A percentile compares a stretch with the other conserved stretches of the same genome.
Evolutionary conservation across 768 basidiomycete genomes (phyloP).

Genomic region (Cystobasidiopsis lactophilus): DNA sequence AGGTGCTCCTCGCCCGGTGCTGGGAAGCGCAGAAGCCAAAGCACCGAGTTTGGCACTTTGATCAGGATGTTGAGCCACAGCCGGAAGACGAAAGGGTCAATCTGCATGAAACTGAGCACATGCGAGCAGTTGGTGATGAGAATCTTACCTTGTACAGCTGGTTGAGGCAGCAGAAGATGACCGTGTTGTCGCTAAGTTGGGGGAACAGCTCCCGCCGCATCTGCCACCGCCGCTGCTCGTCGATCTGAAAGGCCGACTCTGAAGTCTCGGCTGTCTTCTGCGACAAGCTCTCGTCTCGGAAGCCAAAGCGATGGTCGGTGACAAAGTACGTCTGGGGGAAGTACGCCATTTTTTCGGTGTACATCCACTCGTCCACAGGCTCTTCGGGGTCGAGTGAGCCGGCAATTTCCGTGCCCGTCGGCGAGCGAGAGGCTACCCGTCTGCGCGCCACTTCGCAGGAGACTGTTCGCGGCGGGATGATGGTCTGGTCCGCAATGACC

Average conservation of each 20-base stretch:
- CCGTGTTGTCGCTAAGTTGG: conserved; percentile 27
- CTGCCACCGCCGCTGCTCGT: conserved; percentile 26
- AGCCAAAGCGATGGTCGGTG: conserved; percentile 34
- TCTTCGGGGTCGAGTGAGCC: conserved; percentile 30
- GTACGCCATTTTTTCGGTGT: conserved; percentile 21
- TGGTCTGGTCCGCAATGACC: conserved; percentile 27
- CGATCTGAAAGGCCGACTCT: conserved; percentile 26
- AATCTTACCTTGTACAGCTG: conserved; percentile 32
- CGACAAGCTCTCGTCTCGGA: conserved; percentile 20
- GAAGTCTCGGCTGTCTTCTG: conserved; percentile 6
- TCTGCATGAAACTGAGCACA: neutral
- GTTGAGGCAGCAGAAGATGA: conserved; percentile 37
- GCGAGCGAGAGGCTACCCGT: conserved; percentile 8
- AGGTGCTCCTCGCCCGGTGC: conserved; percentile 32
- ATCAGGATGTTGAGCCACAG: conserved; percentile 33
- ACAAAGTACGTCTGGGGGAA: conserved; percentile 26
- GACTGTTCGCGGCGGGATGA: conserved; percentile 25
- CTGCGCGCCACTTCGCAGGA: conserved; percentile 10
- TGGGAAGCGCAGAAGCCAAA: conserved; percentile 37
- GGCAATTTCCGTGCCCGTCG: neutral
- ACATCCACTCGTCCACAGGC: conserved; percentile 27
- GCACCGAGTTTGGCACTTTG: conserved; percentile 30
- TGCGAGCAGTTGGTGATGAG: conserved; percentile 16
- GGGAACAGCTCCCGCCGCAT: conserved; percentile 30
- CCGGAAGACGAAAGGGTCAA: conserved; percentile 26